Percentiles rank a stretch among this genome's conserved stretches.
These are phyloP conservation scores for Saccharum spontaneum DNA, from an alignment of 176 grass and related monocot species.

Conservation along the genomic window DNA sequence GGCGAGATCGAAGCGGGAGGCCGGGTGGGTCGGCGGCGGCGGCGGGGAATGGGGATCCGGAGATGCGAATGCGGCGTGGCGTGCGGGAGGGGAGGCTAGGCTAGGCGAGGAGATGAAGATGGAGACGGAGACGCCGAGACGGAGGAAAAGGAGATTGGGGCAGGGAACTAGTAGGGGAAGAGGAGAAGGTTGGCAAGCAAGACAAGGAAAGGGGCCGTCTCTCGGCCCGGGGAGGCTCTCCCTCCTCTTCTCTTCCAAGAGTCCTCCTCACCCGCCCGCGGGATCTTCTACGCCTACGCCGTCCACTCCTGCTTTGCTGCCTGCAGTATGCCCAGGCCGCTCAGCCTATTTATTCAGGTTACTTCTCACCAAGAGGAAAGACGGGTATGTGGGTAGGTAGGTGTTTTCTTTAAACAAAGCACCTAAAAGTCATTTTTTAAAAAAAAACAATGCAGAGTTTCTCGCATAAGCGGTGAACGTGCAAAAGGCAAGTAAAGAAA, in stretches of 20 bases:
- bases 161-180: too few species aligned
- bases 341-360: too few species aligned
- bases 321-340: too few species aligned
- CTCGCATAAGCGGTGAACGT: not conserved
- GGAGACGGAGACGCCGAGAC: not conserved
- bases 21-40: not conserved
- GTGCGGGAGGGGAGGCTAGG: not conserved
- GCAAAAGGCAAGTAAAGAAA: too few species aligned
- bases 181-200: not conserved
- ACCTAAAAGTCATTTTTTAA: not conserved
- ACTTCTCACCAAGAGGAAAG: too few species aligned
- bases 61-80: conserved; percentile 49
- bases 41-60: conserved; percentile 47
- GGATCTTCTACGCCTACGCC: conserved; percentile 38
- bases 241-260: not conserved
- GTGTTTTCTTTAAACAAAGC: not conserved
- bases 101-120: not conserved
- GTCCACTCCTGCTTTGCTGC: not conserved
- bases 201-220: not conserved
- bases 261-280: not conserved
- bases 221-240: not conserved
- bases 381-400: not conserved
- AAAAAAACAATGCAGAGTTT: not conserved
- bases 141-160: not conserved
- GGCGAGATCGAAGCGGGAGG: conserved; percentile 33